Conservation (phyloP, 2,329 filamentous ascomycete species). For the Calonectria ilicicola region DNA sequence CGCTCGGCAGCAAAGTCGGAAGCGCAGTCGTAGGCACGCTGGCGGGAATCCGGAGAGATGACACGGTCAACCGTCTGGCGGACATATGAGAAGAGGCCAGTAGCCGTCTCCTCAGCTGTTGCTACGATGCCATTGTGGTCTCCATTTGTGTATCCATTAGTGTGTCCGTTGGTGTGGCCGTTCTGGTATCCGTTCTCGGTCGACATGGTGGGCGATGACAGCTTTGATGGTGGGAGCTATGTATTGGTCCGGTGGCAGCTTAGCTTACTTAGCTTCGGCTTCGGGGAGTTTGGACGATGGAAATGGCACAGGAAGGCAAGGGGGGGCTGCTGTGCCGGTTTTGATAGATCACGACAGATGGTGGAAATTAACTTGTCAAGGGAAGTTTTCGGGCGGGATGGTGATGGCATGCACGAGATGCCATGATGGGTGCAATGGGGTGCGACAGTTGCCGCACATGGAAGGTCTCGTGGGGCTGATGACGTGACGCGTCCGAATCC, state of each 20-base stretch:
- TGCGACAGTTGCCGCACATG: background rate
- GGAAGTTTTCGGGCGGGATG: background rate
- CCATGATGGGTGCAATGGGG: background rate
- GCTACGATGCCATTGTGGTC: slow-evolving; percentile 33
- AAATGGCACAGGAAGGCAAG: no score
- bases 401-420: background rate
- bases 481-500: slow-evolving; percentile 21
- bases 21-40: slow-evolving; percentile 65
- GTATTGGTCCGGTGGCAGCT: background rate
- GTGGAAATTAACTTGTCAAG: background rate
- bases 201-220: background rate
- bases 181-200: slow-evolving; percentile 25
- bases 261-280: no score
- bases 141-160: background rate
- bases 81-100: slow-evolving; percentile 53
- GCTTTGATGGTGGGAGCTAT: background rate
- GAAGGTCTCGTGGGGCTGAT: slow-evolving; percentile 17
- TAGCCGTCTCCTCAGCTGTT: slow-evolving; percentile 48
- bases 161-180: background rate
- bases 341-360: background rate
- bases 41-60: slow-evolving; percentile 71
- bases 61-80: slow-evolving; percentile 61
- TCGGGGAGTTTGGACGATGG: no score
- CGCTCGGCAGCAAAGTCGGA: slow-evolving; percentile 70
- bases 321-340: background rate